These are phyloP conservation scores for Cicer arietinum DNA, from an alignment of 306 rosid species.

Conservation along the genomic window DNA sequence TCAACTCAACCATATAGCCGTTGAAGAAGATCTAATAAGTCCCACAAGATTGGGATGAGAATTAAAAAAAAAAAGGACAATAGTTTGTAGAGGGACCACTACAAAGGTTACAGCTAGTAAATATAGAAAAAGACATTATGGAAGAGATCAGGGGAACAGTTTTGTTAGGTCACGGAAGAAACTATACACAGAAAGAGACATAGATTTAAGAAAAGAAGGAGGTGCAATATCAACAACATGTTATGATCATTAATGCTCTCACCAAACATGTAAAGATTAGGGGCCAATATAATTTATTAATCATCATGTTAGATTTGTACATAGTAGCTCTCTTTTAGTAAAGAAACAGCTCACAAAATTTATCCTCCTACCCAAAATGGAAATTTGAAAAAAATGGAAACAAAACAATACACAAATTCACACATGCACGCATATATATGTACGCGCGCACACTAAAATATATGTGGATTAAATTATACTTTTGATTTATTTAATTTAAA, in stretches of 20 bases:
- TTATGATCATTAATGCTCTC: constrained; percentile 41
- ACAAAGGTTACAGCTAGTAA: constrained; percentile 15
- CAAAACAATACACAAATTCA: not conserved
- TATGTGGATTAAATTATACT: too few species aligned
- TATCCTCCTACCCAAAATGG: not conserved
- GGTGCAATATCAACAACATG: not conserved
- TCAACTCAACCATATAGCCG: too few species aligned
- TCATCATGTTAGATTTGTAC: not conserved
- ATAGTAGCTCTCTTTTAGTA: not conserved
- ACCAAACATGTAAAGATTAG: constrained; percentile 48
- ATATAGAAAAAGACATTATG: constrained; percentile 15
- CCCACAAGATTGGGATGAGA: too few species aligned
- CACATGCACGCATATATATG: not conserved
- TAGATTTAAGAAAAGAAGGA: constrained; percentile 7
- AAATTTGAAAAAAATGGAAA: not conserved
- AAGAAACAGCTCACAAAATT: constrained; percentile 36
- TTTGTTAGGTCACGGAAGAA: not conserved
- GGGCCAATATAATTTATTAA: constrained; percentile 29
- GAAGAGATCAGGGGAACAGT: too few species aligned
- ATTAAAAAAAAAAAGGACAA: not conserved
- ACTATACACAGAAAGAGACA: not conserved
- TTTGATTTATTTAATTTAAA: not conserved
- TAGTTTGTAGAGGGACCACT: constrained; percentile 39
- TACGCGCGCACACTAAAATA: not conserved
- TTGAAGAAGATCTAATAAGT: too few species aligned